phyloP scores from a whole-genome alignment of 495 filamentous ascomycete species.

The Aspergillus kassunensis region DNA sequence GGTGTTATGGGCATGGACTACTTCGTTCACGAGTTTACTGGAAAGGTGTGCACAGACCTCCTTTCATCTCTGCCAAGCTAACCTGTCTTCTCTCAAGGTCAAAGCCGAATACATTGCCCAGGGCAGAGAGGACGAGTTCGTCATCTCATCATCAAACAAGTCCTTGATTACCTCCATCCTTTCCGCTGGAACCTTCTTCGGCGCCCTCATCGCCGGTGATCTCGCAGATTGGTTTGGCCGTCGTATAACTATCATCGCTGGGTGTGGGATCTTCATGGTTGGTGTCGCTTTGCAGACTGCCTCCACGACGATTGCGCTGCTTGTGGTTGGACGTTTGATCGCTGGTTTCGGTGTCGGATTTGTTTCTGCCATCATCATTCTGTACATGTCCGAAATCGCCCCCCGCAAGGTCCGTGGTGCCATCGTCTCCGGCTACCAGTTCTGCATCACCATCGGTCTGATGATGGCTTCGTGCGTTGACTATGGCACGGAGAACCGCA shows the following conservation, averaged over 20 bases:
- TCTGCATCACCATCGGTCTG: constrained; percentile 69
- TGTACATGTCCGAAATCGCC: constrained; percentile 65
- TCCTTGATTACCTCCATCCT: constrained; percentile 71
- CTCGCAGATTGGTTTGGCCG: constrained; percentile 66
- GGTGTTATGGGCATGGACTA: constrained; percentile 52
- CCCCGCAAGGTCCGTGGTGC: constrained; percentile 65
- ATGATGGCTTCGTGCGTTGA: constrained; percentile 69
- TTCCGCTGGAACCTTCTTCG: constrained; percentile 73
- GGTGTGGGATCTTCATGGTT: constrained; percentile 60
- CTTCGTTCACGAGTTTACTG: constrained; percentile 43
- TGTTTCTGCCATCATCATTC: constrained; percentile 68
- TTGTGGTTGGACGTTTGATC: constrained; percentile 67
- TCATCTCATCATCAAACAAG: constrained; percentile 45
- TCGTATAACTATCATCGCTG: constrained; percentile 61
- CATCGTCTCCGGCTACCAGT: constrained; percentile 67
- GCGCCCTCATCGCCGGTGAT: constrained; percentile 66
- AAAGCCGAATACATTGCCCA: constrained; percentile 21
- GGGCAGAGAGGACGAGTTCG: constrained; percentile 27
- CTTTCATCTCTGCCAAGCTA: neutral
- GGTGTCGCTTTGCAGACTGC: constrained; percentile 62
- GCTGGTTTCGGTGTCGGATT: constrained; percentile 73
- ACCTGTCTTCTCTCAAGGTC: neutral
- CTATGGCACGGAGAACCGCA: constrained; percentile 60
- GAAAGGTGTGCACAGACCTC: constrained; percentile 22
- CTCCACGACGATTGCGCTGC: constrained; percentile 43